Percentiles rank a stretch among this genome's conserved stretches.
Conservation (phyloP, 73 alveolate species). For the Paramecium sexaurelia region DNA sequence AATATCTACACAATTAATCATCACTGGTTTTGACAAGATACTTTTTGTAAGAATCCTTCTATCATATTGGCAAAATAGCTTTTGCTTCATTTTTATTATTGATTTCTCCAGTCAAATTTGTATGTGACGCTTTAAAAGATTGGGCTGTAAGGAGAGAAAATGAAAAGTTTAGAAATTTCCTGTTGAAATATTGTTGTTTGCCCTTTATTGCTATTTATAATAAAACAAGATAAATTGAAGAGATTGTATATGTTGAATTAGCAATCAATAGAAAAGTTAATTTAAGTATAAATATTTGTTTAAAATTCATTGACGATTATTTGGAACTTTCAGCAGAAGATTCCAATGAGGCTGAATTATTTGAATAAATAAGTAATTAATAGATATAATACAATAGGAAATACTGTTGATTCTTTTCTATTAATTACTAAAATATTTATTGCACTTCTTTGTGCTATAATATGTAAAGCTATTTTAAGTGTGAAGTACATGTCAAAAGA, state of each 20-base stretch:
- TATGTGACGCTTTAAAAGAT: not conserved
- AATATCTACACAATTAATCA: not conserved
- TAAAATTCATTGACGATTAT: not conserved
- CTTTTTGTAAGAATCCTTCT: not conserved
- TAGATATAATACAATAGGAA: not conserved
- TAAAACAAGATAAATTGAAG: not conserved
- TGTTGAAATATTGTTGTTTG: not conserved
- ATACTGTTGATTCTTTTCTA: not conserved
- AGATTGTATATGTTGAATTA: not conserved
- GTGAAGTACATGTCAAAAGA: not conserved
- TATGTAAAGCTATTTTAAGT: not conserved
- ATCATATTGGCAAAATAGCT: not conserved
- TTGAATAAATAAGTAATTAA: slow-evolving; percentile 1
- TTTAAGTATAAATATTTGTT: not conserved
- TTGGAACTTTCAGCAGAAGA: not conserved
- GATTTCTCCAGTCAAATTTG: not conserved
- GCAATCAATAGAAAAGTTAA: not conserved
- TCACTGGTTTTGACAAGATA: not conserved
- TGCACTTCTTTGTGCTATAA: not conserved
- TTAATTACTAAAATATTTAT: not conserved
- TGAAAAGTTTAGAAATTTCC: not conserved
- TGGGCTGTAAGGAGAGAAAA: not conserved
- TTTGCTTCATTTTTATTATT: not conserved
- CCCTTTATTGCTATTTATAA: not conserved
- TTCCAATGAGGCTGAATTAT: not conserved